Percentiles rank a stretch among this genome's conserved stretches.
Evolutionary conservation across 257 asterid species (phyloP).

Genomic region (Jacaranda copaia): DNA sequence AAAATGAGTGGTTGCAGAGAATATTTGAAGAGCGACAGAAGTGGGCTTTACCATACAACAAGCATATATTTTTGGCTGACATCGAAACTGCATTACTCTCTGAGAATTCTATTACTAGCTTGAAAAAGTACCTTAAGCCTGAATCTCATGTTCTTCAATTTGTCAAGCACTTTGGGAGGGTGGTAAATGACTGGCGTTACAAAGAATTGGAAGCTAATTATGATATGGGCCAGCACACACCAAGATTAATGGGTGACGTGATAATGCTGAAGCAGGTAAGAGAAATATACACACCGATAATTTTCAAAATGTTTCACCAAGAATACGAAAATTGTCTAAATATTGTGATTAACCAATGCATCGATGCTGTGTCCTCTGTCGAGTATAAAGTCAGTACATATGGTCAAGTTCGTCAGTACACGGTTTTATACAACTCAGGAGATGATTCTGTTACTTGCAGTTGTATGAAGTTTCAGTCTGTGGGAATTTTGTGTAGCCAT

Average conservation of each 20-base stretch:
- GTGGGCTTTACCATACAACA: constrained; percentile 63
- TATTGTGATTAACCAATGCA: constrained; percentile 46
- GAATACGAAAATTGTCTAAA: constrained; percentile 57
- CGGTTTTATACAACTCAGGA: constrained; percentile 51
- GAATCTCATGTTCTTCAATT: constrained; percentile 56
- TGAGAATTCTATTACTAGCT: constrained; percentile 48
- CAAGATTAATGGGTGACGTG: constrained; percentile 64
- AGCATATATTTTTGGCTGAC: constrained; percentile 56
- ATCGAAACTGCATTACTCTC: constrained; percentile 50
- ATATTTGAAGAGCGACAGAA: constrained; percentile 53
- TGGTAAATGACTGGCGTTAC: constrained; percentile 64
- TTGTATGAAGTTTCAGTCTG: constrained; percentile 67
- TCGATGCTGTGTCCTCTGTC: constrained; percentile 43
- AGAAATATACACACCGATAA: constrained; percentile 60
- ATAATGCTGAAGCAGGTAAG: constrained; percentile 61
- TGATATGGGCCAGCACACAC: constrained; percentile 60
- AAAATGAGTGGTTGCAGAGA: constrained; percentile 55
- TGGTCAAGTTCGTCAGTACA: constrained; percentile 51
- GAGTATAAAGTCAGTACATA: constrained; percentile 60
- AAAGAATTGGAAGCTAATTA: constrained; percentile 67
- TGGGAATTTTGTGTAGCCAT: constrained; percentile 69
- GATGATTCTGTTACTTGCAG: constrained; percentile 62
- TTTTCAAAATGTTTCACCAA: constrained; percentile 52
- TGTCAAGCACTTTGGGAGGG: constrained; percentile 62
- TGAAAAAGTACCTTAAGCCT: constrained; percentile 51